Percentiles rank a stretch among this genome's conserved stretches.
These are phyloP conservation scores for Pyrenula massariospora DNA, from an alignment of 495 filamentous ascomycete species.

Conservation along the genomic window DNA sequence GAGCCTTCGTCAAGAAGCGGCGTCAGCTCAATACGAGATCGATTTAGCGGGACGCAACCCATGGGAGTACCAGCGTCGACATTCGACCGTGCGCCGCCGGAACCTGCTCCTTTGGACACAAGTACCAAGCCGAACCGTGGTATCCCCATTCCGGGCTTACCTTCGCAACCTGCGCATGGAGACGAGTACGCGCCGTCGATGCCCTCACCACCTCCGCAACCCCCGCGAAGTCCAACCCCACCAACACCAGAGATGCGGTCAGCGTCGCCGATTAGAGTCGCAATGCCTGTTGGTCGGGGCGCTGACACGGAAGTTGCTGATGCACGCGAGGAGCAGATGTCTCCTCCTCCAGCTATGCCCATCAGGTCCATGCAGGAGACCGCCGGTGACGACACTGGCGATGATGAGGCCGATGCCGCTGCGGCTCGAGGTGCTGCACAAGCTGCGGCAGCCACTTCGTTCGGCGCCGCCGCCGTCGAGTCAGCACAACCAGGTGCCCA, in stretches of 20 bases:
- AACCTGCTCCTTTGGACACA: slow-evolving; percentile 50
- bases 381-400: slow-evolving; percentile 48
- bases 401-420: slow-evolving; percentile 51
- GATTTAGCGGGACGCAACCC: slow-evolving; percentile 57
- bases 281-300: slow-evolving; percentile 68
- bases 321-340: slow-evolving; percentile 35
- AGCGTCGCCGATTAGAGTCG: slow-evolving; percentile 70
- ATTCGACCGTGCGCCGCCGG: slow-evolving; percentile 34
- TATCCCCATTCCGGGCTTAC: slow-evolving; percentile 63
- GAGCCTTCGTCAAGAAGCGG: slow-evolving; percentile 43
- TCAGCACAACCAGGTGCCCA: slow-evolving; percentile 15
- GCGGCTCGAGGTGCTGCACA: slow-evolving; percentile 42
- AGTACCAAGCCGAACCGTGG: slow-evolving; percentile 49
- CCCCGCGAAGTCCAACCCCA: slow-evolving; percentile 50
- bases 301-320: slow-evolving; percentile 39
- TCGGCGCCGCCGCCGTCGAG: slow-evolving; percentile 22
- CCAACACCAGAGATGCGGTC: slow-evolving; percentile 36
- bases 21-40: slow-evolving; percentile 61
- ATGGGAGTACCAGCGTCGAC: slow-evolving; percentile 46
- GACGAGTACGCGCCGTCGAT: slow-evolving; percentile 38
- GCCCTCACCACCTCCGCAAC: slow-evolving; percentile 44
- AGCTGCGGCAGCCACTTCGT: slow-evolving; percentile 23
- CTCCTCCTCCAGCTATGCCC: slow-evolving; percentile 42
- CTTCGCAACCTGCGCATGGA: slow-evolving; percentile 40
- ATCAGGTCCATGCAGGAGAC: slow-evolving; percentile 43